Evolutionary conservation across 768 basidiomycete species (phyloP), one percentile per base, ranked within the genome.

Genomic region (Suillus lakei): DNA sequence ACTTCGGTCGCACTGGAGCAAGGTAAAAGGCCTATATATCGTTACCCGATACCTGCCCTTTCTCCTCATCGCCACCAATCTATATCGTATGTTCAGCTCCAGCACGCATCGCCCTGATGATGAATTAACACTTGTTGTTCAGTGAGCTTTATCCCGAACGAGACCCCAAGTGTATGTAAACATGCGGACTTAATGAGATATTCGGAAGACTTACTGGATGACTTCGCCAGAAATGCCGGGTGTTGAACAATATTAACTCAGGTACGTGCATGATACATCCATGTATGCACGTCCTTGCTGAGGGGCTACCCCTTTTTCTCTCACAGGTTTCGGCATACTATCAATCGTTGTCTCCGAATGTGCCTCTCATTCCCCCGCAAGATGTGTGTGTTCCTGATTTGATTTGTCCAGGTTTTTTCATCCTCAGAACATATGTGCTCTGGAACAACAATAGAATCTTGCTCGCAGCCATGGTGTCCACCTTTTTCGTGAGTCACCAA

Each of bases 61-160:
- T 36, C 7, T 56, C 16, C 3, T 56, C 4, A n/a, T 56, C 54
- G 2, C 7, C n/a, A 7, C 12, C 1, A n/a, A 15, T 56, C n/a
- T 56, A 36, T 56, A 56, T 36, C 13, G 54, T 36, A 7, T 34
- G 54, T 56, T 36, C 54, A n/a, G 18, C 54, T 56, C 54, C 34
- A 23, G 28, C 1, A 55, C 13, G 36, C 34, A 55, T 55, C 2
- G n/a, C 13, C n/a, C 12, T 10, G 21, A 28, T n/a, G 32, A 36
- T 36, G 13, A 26, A 26, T 18, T 58, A 3, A 38, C 56, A 26
- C 15, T 10, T 36, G 2, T 26, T 16, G 4, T 38, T 26, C 21
- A 58, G 56, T 39, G 56, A 38, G 16, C 36, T 38, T 18, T 9
- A 39, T 10, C 36, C 23, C 23, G 2, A 18, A 38, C 4, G 8